phyloP scores from a whole-genome alignment of 768 basidiomycete genomes.

The Lyophyllum shimeji region DNA sequence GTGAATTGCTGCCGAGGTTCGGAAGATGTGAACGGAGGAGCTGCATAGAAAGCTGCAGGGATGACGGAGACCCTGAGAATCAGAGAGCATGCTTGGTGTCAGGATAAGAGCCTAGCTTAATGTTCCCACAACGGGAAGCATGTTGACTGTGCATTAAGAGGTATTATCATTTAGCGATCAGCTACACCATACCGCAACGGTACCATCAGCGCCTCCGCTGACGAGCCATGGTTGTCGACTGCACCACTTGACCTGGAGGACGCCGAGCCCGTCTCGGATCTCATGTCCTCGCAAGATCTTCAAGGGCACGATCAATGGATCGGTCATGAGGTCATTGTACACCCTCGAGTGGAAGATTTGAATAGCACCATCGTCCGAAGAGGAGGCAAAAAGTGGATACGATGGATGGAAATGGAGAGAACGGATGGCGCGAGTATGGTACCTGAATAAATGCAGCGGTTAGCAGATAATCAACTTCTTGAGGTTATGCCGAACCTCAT shows the following conservation, averaged over 20 bases:
- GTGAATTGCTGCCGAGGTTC: not conserved
- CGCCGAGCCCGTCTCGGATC: slow-evolving; percentile 83
- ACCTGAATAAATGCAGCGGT: slow-evolving; percentile 45
- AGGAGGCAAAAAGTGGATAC: slow-evolving; percentile 94
- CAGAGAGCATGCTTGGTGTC: not conserved
- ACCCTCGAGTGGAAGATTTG: slow-evolving; percentile 97
- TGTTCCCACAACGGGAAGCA: not conserved
- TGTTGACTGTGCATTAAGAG: slow-evolving; percentile 1
- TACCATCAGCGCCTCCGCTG: slow-evolving; percentile 91
- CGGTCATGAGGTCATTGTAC: slow-evolving; percentile 93
- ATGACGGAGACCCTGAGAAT: slow-evolving; percentile 8
- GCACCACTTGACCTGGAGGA: slow-evolving; percentile 89
- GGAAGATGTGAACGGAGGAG: not conserved
- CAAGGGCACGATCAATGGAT: slow-evolving; percentile 95
- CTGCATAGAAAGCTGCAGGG: not conserved
- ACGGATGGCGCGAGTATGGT: slow-evolving; percentile 92
- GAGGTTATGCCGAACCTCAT: slow-evolving; percentile 58
- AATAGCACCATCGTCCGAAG: slow-evolving; percentile 95
- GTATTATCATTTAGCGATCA: slow-evolving; percentile 28
- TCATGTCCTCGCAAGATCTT: slow-evolving; percentile 95
- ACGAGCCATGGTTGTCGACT: slow-evolving; percentile 89
- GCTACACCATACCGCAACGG: slow-evolving; percentile 86
- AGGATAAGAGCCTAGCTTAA: not conserved
- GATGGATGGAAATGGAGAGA: slow-evolving; percentile 91
- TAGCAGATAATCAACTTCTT: slow-evolving; percentile 10